Conservation (phyloP, 1,284 basidiomycete genomes). For the Cutaneotrichosporon curvatum region DNA sequence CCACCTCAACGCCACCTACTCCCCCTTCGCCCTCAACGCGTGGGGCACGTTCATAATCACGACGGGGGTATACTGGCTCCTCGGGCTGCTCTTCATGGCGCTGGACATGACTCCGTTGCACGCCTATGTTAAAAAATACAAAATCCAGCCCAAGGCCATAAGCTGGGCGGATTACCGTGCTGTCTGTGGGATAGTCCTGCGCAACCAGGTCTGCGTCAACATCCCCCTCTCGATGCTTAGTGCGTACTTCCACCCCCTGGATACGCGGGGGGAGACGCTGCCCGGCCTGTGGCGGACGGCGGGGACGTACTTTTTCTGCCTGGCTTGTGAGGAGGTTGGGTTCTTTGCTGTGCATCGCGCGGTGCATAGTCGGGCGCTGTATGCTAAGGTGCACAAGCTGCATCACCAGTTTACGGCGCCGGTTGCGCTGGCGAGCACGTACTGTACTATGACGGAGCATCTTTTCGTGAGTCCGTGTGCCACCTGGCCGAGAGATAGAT, state of each 20-base stretch:
- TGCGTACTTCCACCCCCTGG: conserved; percentile 2
- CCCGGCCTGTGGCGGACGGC: conserved; percentile 8
- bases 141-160: conserved; percentile 17
- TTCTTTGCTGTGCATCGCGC: conserved; percentile 15
- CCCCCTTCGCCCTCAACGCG: conserved; percentile 11
- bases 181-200: conserved; percentile 4
- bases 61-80: conserved; percentile 9
- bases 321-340: conserved; percentile 16
- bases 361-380: conserved; percentile 7
- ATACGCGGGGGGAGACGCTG: neutral
- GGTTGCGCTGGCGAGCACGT: conserved; percentile 16
- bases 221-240: conserved; percentile 4
- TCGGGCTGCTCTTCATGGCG: conserved; percentile 12
- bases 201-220: conserved; percentile 12
- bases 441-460: conserved; percentile 17
- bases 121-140: conserved; percentile 6
- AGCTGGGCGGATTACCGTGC: conserved; percentile 12
- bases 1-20: conserved; percentile 13
- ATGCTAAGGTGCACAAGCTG: conserved; percentile 15
- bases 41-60: conserved; percentile 9
- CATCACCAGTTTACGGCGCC: conserved; percentile 20
- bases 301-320: conserved; percentile 11
- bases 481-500: no score
- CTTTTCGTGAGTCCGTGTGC: conserved; percentile 10
- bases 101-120: conserved; percentile 15